These are phyloP conservation scores for Patellifolia procumbens DNA, from an alignment of 179 eudicot species.

Conservation along the genomic window DNA sequence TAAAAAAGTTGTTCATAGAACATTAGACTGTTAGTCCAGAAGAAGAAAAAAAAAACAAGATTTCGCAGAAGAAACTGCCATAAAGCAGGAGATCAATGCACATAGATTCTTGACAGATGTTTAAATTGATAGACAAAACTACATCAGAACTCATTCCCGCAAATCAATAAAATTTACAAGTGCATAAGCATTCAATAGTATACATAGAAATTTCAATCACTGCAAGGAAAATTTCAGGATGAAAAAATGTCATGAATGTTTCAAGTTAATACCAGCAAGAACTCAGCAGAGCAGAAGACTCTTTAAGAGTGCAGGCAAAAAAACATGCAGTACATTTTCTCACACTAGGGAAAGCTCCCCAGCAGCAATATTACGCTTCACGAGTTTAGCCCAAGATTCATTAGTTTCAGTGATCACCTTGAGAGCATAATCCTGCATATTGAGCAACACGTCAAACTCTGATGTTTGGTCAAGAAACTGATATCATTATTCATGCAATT, in stretches of 20 bases:
- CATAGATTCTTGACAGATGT: too few relatives aligned
- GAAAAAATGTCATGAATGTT: slow-evolving; percentile 7
- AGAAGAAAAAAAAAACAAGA: too few relatives aligned
- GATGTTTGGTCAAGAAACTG: background rate
- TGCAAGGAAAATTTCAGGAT: slow-evolving; percentile 3
- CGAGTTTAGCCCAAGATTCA: slow-evolving; percentile 92
- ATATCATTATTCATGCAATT: background rate
- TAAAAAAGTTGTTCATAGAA: too few relatives aligned
- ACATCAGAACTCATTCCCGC: too few relatives aligned
- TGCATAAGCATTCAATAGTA: slow-evolving; percentile 6
- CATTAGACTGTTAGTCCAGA: too few relatives aligned
- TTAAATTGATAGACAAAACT: too few relatives aligned
- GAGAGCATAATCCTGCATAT: slow-evolving; percentile 82
- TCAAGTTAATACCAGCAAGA: slow-evolving; percentile 7
- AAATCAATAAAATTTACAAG: background rate
- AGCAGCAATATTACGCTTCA: slow-evolving; percentile 76
- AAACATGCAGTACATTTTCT: background rate
- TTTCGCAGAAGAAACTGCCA: too few relatives aligned
- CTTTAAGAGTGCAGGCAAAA: slow-evolving; percentile 14
- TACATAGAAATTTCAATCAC: slow-evolving; percentile 4
- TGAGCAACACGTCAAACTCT: background rate
- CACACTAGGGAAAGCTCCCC: slow-evolving; percentile 90
- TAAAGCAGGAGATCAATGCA: too few relatives aligned
- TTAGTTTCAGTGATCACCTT: slow-evolving; percentile 90
- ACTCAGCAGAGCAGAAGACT: background rate